Evolutionary conservation across 1,139 yeast genomes (phyloP), one percentile per base, ranked within the genome.

Genomic region (Suhomyces panamericanus): DNA sequence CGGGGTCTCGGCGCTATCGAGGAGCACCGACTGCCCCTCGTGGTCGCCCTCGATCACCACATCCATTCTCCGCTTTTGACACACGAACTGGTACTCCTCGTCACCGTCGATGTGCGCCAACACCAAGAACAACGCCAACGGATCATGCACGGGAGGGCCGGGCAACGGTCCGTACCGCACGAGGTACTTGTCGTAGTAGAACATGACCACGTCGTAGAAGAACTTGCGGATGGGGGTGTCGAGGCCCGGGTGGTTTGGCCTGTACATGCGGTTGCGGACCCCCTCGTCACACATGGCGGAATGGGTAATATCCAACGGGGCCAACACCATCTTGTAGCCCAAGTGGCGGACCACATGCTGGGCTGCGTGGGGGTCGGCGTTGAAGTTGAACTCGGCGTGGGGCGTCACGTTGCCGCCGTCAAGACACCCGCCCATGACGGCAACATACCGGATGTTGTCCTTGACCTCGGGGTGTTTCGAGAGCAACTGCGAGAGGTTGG

Each of bases 101-200:
- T 54, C 54, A 2, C 58, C 59, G 12, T 67, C 63, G 33, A 68
- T 66, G 27, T 76, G 55, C 3, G 84, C 80, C 36, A 86, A 60
- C 22, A 86, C 58, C 0, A 80, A 79, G 42, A 77, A 81, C 3
- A 87, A 69, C 0, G 96, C 88, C 37, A 87, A 65, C 0, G 96
- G 95, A 58, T 88, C 96, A 62, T 89, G 96, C 1, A 87, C 74
- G 1, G 95, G 91, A 1, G 95, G 93, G 0, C 95, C 95, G 3
- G 62, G 54, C 3, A 49, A 56, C 51, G 77, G 73, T 2, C 75
- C 78, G 54, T 72, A 75, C n/a, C 60, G 64, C 16, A 60, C 58
- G 42, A 63, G 66, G 59, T 80, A 83, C 10, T 65, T 66, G 3
- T 75, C 75, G 58, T 82, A 85, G 37, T 57, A 58, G 56, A 74